Evolutionary conservation across 2,329 filamentous ascomycete species (phyloP).

Genomic region (Mariannaea sp.): DNA sequence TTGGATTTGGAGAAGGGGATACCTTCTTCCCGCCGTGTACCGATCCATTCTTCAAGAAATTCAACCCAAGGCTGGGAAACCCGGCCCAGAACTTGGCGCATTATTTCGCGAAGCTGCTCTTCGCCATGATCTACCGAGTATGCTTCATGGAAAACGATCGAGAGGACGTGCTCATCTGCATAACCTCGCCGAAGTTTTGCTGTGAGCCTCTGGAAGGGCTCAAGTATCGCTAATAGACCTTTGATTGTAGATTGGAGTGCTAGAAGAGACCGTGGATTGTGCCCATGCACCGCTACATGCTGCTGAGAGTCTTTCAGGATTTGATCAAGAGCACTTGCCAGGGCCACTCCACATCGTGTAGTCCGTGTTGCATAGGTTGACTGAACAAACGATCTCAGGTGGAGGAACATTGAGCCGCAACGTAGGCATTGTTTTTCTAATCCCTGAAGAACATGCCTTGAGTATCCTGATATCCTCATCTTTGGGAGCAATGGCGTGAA

Average conservation of each 20-base stretch:
- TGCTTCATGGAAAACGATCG: slow-evolving; percentile 64
- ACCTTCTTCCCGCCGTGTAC: slow-evolving; percentile 63
- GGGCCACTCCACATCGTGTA: slow-evolving; percentile 55
- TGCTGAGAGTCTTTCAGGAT: slow-evolving; percentile 56
- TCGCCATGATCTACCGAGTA: slow-evolving; percentile 68
- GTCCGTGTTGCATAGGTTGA: slow-evolving; percentile 50
- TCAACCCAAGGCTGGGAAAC: slow-evolving; percentile 70
- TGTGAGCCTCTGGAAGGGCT: slow-evolving; percentile 57
- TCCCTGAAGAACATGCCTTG: slow-evolving; percentile 53
- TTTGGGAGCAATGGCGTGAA: slow-evolving; percentile 57
- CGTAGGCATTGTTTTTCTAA: slow-evolving; percentile 53
- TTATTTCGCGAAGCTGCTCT: slow-evolving; percentile 63
- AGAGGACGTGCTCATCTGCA: slow-evolving; percentile 66
- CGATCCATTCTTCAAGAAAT: slow-evolving; percentile 75
- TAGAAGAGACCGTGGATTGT: slow-evolving; percentile 53
- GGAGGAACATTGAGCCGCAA: slow-evolving; percentile 53
- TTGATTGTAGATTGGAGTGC: slow-evolving; percentile 57
- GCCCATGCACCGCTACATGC: slow-evolving; percentile 51
- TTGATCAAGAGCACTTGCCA: slow-evolving; percentile 55
- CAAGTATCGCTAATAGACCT: slow-evolving; percentile 54
- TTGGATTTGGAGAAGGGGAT: slow-evolving; percentile 56
- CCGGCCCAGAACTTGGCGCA: slow-evolving; percentile 68
- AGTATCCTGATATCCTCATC: slow-evolving; percentile 61
- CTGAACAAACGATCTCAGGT: slow-evolving; percentile 54
- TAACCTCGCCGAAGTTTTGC: slow-evolving; percentile 49